Conservation (phyloP, 768 basidiomycete species). For the Polyporus arcularius region DNA sequence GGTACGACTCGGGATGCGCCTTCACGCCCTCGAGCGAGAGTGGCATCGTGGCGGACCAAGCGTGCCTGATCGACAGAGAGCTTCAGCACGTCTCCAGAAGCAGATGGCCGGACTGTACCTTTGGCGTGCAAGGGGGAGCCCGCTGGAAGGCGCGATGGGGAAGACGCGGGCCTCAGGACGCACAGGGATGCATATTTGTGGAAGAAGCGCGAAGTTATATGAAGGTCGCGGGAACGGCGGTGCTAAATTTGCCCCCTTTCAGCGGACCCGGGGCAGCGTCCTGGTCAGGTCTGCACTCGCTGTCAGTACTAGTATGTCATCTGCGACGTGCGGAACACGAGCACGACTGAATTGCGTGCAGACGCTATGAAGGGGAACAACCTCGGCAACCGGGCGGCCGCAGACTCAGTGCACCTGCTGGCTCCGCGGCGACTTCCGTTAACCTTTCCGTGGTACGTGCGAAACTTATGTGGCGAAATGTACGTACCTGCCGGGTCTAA, state of each 20-base stretch:
- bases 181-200: constrained; percentile 6
- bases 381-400: constrained; percentile 10
- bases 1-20: constrained; percentile 23
- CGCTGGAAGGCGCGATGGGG: constrained; percentile 4
- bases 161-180: background rate
- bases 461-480: background rate
- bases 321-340: constrained; percentile 1
- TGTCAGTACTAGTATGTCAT: constrained; percentile 5
- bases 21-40: constrained; percentile 16
- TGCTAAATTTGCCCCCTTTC: constrained; percentile 5
- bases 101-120: background rate
- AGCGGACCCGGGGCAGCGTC: constrained; percentile 2
- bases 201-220: constrained; percentile 9
- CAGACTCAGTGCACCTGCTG: background rate
- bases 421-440: constrained; percentile 10
- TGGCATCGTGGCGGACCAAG: constrained; percentile 20
- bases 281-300: background rate
- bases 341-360: constrained; percentile 2
- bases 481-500: background rate
- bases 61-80: background rate
- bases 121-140: background rate
- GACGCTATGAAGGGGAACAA: background rate
- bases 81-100: background rate
- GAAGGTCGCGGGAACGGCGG: constrained; percentile 8
- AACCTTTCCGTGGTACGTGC: constrained; percentile 11